Evolutionary conservation across 2,329 filamentous ascomycete genomes (phyloP), one percentile per base, ranked within the genome.

Genomic region (Fusarium fujikuroi): DNA sequence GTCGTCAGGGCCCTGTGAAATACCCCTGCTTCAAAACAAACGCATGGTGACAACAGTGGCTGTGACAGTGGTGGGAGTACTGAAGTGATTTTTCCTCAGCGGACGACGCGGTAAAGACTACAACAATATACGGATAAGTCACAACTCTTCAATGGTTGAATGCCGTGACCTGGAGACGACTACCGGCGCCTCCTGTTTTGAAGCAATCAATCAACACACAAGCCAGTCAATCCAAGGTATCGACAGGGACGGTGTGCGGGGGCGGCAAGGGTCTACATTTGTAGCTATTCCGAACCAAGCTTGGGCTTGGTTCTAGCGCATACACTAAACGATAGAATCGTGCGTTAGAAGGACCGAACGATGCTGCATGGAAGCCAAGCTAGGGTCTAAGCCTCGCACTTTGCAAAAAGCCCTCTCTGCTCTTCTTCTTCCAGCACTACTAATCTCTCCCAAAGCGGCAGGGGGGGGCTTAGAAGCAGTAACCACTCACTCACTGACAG

Each of bases 321-420:
- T 67, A 53, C 70, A 65, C 75, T 75, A 77, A 70, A 68, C 63
- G 63, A 60, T 74, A 66, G 59, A 75, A 77, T 77, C 75, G 75
- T 75, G 75, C 74, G 74, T 77, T 77, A 77, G 75, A 77, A 77
- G 75, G 75, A 77, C 75, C 75, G 75, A 77, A 70, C 75, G 75
- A 77, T 72, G 74, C 66, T 77, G 72, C 68, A 77, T 77, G 52
- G 75, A 77, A 77, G 75, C 67, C 68, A 60, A 70, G 63, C 65
- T 60, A 70, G 67, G 65, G 75, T 77, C 75, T 77, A 77, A 77
- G 75, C 75, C 75, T 77, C 75, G 58, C 58, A 68, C 74, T 70
- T 72, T 68, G 60, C 75, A 77, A 77, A 77, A 77, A 77, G 75
- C 59, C 75, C 75, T 77, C 57, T 60, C 42, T 46, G 40, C 15